Base-by-base conservation (phyloP, 1,284 basidiomycete genomes). In the Apiotrichum veenhuisii region DNA sequence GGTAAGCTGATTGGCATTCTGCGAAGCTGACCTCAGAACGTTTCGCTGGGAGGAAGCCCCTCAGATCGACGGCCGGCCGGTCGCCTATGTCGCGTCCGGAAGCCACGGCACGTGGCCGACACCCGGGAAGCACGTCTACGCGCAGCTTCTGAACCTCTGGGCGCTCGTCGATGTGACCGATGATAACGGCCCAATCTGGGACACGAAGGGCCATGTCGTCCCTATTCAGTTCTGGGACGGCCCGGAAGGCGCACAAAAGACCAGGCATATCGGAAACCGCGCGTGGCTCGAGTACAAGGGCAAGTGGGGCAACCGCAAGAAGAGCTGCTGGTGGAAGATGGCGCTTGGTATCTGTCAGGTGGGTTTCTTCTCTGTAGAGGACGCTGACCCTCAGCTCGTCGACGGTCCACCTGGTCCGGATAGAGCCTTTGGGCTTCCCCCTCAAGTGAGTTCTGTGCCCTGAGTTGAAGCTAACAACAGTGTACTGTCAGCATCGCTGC, bases 51-150 rank as follows among this genome's bases (percentile, higher is more conserved):
- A 58, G 38, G 74, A 75, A 36, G 65, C 71, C 1, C 61, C 63
- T 11, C 66, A 65, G 45, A 47, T 44, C 9, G 41, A 47, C 26
- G 70, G 60, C 4, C 61, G 74, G 12, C 73, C 74, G 0, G 68
- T 75, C 5, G 75, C 70, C 1, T 77, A 69, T 57, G 59, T 65
- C 34, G 75, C 75, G 10, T 61, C 65, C 2, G 75, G 75, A 1
- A 68, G 64, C 48, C 75, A 77, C 51, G 73, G 75, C 15, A 59
- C 74, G 1, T 77, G 75, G 75, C 68, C 73, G 1, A 56, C 54
- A 0, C 63, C 72, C 0, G 75, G 74, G 1, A 64, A 69, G 43
- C 75, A 77, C 45, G 64, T 71, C 10, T 75, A 72, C 43, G 74
- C 73, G 11, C 54, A 62, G 57, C 49, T 62, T 17, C 52, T 62